Conservation (phyloP, 2,329 filamentous ascomycete genomes). For the Exophiala spinifera region DNA sequence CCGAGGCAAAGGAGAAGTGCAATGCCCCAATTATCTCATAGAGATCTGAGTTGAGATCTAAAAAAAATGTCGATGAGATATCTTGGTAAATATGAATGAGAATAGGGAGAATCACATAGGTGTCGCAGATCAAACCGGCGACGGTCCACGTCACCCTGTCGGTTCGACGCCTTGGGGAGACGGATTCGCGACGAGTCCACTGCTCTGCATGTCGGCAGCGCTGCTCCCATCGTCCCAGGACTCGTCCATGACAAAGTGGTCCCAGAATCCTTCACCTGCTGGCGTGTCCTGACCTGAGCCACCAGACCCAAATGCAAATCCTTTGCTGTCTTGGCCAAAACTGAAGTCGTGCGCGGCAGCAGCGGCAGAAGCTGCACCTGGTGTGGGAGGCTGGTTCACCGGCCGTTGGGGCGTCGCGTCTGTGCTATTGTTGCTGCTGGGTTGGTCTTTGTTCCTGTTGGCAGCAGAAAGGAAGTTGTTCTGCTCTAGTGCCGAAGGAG, state of each 20-base stretch:
- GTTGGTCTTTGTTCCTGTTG: background rate
- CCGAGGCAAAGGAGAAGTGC: too few species aligned
- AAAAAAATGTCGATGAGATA: too few species aligned
- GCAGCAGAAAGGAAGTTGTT: too few species aligned
- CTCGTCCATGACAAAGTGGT: conserved; percentile 28
- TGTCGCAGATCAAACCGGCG: too few species aligned
- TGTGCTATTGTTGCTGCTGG: background rate
- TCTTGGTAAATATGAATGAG: too few species aligned
- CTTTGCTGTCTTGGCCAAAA: conserved; percentile 23
- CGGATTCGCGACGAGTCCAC: too few species aligned
- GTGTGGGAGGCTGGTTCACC: too few species aligned
- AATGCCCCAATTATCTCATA: too few species aligned
- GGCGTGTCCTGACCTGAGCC: conserved; percentile 24
- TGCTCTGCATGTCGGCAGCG: background rate
- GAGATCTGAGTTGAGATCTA: too few species aligned
- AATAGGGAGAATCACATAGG: too few species aligned
- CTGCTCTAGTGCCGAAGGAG: conserved; percentile 37
- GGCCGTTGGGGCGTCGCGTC: background rate
- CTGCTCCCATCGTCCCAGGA: conserved; percentile 22
- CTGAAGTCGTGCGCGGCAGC: conserved; percentile 22
- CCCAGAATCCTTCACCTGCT: conserved; percentile 28
- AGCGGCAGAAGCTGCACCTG: conserved; percentile 9
- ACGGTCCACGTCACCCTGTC: too few species aligned
- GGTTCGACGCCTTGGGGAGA: too few species aligned
- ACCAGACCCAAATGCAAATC: conserved; percentile 2